Evolutionary conservation across 2,329 filamentous ascomycete genomes (phyloP).

Genomic region (Sporothrix schenckii): DNA sequence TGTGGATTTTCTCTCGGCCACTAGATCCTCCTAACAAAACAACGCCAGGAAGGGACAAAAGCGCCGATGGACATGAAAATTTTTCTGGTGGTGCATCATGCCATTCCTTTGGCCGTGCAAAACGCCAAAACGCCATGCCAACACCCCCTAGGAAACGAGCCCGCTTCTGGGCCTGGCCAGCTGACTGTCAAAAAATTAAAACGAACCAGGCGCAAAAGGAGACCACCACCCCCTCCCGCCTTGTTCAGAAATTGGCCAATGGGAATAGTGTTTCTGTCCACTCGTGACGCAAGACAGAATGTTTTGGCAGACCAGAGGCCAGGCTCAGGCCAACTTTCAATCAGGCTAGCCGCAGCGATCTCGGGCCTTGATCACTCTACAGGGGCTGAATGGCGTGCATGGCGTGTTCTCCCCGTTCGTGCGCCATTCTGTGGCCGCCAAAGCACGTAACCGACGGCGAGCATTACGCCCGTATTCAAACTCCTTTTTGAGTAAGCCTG

Average conservation of each 20-base stretch:
- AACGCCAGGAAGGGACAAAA: neutral
- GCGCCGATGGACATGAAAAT: conserved; percentile 20
- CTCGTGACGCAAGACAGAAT: conserved; percentile 30
- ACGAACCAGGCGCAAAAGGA: neutral
- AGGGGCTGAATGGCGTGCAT: too few species aligned
- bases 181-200: conserved; percentile 31
- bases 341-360: conserved; percentile 28
- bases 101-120: too few species aligned
- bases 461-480: too few species aligned
- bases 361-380: neutral
- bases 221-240: neutral
- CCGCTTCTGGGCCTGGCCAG: conserved; percentile 22
- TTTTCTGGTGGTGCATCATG: conserved; percentile 26
- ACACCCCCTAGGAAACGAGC: neutral
- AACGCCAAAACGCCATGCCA: neutral
- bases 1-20: neutral
- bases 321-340: neutral
- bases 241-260: conserved; percentile 28
- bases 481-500: too few species aligned
- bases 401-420: too few species aligned
- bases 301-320: neutral
- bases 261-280: neutral
- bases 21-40: neutral
- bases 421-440: too few species aligned
- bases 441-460: too few species aligned